Evolutionary conservation across 352 stramenopile species (phyloP), one percentile per base, ranked within the genome.

Genomic region (Globisporangium cederbergense): DNA sequence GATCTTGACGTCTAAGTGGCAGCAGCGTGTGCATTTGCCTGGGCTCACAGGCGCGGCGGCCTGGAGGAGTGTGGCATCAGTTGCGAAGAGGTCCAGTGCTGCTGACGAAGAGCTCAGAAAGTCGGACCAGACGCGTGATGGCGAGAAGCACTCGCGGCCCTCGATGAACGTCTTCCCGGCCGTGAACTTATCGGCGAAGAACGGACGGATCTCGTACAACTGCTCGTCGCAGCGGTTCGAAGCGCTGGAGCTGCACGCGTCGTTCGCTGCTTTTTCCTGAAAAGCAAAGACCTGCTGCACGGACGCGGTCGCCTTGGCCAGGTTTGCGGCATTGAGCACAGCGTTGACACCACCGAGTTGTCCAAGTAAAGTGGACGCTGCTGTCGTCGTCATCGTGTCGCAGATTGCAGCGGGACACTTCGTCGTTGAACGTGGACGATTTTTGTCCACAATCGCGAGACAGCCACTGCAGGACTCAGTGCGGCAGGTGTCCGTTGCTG

Each of bases 371-470:
- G 42, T 47, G 42, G 42, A 47, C 13, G 14, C 42, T 47, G 13
- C 53, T 10, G 42, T 30, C 1, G 28, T 20, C 16, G 45, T 9
- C 16, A 30, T 4, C 0, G 59, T 28, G 7, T 45, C 32, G 22
- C 60, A 62, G 56, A 88, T 86, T 16, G 63, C 66, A 4, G 38
- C 32, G 0, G 80, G 80, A 34, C 82, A 91, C 28, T 40, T 22
- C 0, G 70, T 76, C 0, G 75, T 86, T 14, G 64, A 62, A 25
- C 58, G 66, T 5, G 82, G 82, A 20, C 78, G 80, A 58, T 76
- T 72, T 3, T 76, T 58, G 58, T 89, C 82, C 9, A 84, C 66
- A 16, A 90, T 69, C 0, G 76, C 62, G 9, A 90, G 47, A 45
- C 82, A 91, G 2, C 77, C 82, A 0, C 59, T 36, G 55, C 78